Base-by-base conservation (phyloP, 2,329 filamentous ascomycete species). In the Rutstroemia sp. region DNA sequence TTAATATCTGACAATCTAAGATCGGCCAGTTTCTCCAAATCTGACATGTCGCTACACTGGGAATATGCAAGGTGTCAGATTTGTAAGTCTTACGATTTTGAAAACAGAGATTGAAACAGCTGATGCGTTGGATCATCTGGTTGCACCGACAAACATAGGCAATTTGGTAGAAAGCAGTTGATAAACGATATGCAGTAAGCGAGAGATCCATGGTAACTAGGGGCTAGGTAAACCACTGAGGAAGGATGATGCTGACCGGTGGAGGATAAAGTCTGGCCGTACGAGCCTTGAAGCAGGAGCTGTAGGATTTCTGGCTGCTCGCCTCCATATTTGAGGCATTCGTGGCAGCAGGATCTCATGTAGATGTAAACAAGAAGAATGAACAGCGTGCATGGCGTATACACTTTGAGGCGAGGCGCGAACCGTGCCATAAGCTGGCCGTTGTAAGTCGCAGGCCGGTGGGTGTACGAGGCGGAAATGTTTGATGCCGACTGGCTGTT, bases 161-260 rank as follows among this genome's bases (percentile, higher is more conserved):
- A 23, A 23, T 16, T 9, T 9, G 14, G 27, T 41, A 21, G 39
- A 10, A 42, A 34, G 30, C n/a, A 23, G 16, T 48, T 48, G 25
- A 44, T 48, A 30, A 41, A 54, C 25, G 44, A 39, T 48, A 41
- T 54, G 44, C 51, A 48, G 51, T 54, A 19, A 53, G 51, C 34
- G 47, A 3, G 30, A 14, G 8, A 17, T 19, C 51, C 25, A 48
- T 46, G 51, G 16, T 12, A 7, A 37, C 10, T 23, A 23, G 42
- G 34, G 10, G 25, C 39, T 23, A 23, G 23, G 23, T 23, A 23
- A 23, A 4, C 23, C 23, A 5, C 5, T 23, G 25, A 27, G 25
- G 39, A n/a, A 42, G 5, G 17, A n/a, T 42, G 17, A 37, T 53
- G 51, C 21, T 16, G 7, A 47, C 21, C 19, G n/a, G 42, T 47